Evolutionary conservation across 768 basidiomycete species (phyloP).

Genomic region (Tulasnella sp.): DNA sequence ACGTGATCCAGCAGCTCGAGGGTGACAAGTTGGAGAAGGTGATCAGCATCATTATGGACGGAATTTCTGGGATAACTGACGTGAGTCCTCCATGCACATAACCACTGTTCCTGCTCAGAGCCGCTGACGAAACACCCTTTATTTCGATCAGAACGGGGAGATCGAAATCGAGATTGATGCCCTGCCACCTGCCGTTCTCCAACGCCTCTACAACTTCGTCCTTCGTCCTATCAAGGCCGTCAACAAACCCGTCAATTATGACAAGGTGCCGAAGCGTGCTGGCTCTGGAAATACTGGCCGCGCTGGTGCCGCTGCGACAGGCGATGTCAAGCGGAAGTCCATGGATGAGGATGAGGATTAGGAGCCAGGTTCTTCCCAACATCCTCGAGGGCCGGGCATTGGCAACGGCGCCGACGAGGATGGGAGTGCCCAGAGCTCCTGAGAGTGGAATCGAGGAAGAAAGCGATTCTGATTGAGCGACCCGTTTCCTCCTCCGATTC

Average conservation of each 20-base stretch:
- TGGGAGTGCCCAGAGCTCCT: conserved; percentile 13
- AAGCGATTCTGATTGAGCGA: conserved; percentile 16
- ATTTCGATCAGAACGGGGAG: conserved; percentile 69
- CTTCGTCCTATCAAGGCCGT: conserved; percentile 51
- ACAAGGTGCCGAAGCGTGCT: conserved; percentile 33
- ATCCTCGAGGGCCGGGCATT: conserved; percentile 25
- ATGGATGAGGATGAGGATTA: conserved; percentile 89
- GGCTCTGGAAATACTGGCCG: conserved; percentile 38
- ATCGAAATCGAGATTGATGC: conserved; percentile 97
- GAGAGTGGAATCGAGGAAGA: conserved; percentile 15
- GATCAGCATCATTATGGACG: conserved; percentile 22
- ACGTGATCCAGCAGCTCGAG: conserved; percentile 82
- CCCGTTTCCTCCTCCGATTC: not conserved
- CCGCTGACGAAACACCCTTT: not conserved
- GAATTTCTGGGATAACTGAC: conserved; percentile 82
- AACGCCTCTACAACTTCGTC: conserved; percentile 93
- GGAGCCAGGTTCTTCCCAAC: conserved; percentile 30
- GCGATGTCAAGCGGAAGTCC: conserved; percentile 85
- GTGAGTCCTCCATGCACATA: conserved; percentile 44
- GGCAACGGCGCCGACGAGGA: conserved; percentile 18
- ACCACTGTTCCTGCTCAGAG: not conserved
- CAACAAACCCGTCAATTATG: conserved; percentile 18
- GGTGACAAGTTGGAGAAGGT: conserved; percentile 34
- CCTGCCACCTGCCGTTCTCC: conserved; percentile 76
- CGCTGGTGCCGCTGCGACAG: conserved; percentile 66